phyloP scores from a whole-genome alignment of 306 rosid species.

The Notholithocarpus densiflorus region DNA sequence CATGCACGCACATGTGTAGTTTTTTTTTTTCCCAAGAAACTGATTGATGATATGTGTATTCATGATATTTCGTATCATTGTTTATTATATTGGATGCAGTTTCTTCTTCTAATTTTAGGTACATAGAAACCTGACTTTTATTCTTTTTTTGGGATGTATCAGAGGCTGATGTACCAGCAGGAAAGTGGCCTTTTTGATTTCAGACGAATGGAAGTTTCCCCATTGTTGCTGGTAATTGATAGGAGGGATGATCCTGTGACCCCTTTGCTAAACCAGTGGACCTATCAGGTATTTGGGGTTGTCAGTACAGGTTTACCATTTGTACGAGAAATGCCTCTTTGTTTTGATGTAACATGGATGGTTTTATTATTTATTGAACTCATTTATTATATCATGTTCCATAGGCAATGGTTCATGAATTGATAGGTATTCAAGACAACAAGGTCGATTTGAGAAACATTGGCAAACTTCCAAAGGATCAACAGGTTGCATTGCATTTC shows the following conservation, averaged over 20 bases:
- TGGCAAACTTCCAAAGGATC: conserved; percentile 76
- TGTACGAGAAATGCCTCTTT: conserved; percentile 16
- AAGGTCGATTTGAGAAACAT: conserved; percentile 79
- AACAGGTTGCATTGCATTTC: conserved; percentile 65
- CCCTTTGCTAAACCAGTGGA: conserved; percentile 90
- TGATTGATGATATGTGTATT: no score
- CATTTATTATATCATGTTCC: conserved; percentile 19
- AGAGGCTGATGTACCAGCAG: conserved; percentile 95
- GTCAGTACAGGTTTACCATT: conserved; percentile 2
- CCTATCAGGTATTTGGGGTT: conserved; percentile 71
- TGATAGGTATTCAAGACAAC: conserved; percentile 92
- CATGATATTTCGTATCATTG: no score
- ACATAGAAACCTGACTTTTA: conserved; percentile 29
- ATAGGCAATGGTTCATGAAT: conserved; percentile 98
- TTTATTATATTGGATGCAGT: no score
- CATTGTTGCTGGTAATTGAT: conserved; percentile 86
- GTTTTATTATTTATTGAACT: conserved; percentile 14
- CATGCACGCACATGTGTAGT: no score
- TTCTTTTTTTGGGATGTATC: conserved; percentile 37
- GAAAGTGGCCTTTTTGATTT: conserved; percentile 94
- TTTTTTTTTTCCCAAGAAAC: no score
- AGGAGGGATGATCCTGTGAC: conserved; percentile 97
- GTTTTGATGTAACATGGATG: neutral
- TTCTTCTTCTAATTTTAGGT: no score
- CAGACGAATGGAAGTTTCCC: conserved; percentile 86